Evolutionary conservation across 1,284 basidiomycete genomes (phyloP), one percentile per base, ranked within the genome.

Genomic region (Amylostereum areolatum): DNA sequence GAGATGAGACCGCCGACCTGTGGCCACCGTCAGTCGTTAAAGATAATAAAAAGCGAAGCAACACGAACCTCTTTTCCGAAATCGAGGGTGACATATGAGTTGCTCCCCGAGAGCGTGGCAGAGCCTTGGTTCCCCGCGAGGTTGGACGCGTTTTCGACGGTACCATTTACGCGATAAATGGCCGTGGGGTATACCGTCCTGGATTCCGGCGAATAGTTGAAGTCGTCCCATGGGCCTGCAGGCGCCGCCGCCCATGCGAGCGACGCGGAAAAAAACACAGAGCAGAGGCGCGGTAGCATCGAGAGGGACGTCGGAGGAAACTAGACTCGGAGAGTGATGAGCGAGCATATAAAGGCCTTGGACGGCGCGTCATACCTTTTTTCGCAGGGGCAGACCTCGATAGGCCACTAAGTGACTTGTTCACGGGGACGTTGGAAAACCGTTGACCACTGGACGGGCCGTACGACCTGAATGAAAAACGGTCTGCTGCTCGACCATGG

Each of bases 1-100:
- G 73, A 72, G 2, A 75, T 56, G 2, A 70, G 62, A 1, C 74
- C 75, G n/a, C 74, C 74, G 44, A 77, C 70, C 74, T 76, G 29
- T 3, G 3, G n/a, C 5, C 18, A 18, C 18, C 5, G 10, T 12
- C 33, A 11, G 41, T 18, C n/a, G 34, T 4, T 43, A 7, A 28
- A 7, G 45, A 6, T 25, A 30, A 35, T 24, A 28, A 34, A 12
- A 12, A 18, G 18, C 9, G 27, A 33, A 43, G n/a, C 12, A 9
- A 37, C 6, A 49, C 61, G 41, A 39, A 73, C 75, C 62, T 77
- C 74, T 54, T 67, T 63, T 1, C 71, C 72, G 52, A 74, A 78
- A 58, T 77, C 74, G 4, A 76, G 55, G 25, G 72, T 67, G 9
- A 76, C 52, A 59, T 64, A 78, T 0, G 73, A 70, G 10, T 65